Percentiles rank a stretch among this genome's conserved stretches.
These are phyloP conservation scores for Calycina herbarum DNA, from an alignment of 2,329 filamentous ascomycete species.

Conservation along the genomic window DNA sequence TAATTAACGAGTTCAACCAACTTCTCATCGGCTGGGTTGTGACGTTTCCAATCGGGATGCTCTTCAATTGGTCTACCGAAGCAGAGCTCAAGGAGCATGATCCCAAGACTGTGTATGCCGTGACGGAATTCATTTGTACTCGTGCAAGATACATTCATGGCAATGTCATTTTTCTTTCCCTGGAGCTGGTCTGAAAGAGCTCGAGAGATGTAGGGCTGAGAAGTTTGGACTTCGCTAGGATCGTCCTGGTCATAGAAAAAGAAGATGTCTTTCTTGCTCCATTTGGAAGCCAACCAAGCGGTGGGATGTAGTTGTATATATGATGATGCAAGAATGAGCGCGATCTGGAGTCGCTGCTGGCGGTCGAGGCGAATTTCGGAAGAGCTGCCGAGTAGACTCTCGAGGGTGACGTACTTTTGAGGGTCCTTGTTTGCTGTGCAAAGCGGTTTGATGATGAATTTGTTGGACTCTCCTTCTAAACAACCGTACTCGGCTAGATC, in stretches of 20 bases:
- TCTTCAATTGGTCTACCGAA: slow-evolving; percentile 21
- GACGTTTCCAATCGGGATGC: slow-evolving; percentile 8
- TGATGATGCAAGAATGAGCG: slow-evolving; percentile 21
- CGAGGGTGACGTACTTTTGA: slow-evolving; percentile 19
- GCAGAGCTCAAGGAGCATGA: slow-evolving; percentile 24
- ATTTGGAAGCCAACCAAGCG: slow-evolving; percentile 20
- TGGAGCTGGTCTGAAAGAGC: slow-evolving; percentile 9
- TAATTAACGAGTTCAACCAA: slow-evolving; percentile 10
- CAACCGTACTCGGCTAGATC: slow-evolving; percentile 19
- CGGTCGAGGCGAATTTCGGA: slow-evolving; percentile 15
- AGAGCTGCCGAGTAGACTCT: slow-evolving; percentile 13
- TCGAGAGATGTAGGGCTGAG: slow-evolving; percentile 24
- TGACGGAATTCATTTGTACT: slow-evolving; percentile 14
- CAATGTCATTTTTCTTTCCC: not conserved
- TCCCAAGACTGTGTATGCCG: slow-evolving; percentile 19
- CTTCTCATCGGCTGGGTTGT: slow-evolving; percentile 2
- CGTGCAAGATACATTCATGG: not conserved
- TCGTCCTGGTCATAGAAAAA: slow-evolving; percentile 19
- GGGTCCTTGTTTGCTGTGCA: slow-evolving; percentile 14
- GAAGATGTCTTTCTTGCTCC: slow-evolving; percentile 23
- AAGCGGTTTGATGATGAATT: slow-evolving; percentile 19
- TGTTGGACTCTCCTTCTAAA: slow-evolving; percentile 11
- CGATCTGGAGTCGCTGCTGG: slow-evolving; percentile 19
- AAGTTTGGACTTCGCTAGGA: slow-evolving; percentile 12
- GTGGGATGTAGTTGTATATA: slow-evolving; percentile 23